Percentiles rank a stretch among this genome's conserved stretches.
Conservation (phyloP, 169 alveolate genomes). For the Cryptosporidium ryanae region DNA sequence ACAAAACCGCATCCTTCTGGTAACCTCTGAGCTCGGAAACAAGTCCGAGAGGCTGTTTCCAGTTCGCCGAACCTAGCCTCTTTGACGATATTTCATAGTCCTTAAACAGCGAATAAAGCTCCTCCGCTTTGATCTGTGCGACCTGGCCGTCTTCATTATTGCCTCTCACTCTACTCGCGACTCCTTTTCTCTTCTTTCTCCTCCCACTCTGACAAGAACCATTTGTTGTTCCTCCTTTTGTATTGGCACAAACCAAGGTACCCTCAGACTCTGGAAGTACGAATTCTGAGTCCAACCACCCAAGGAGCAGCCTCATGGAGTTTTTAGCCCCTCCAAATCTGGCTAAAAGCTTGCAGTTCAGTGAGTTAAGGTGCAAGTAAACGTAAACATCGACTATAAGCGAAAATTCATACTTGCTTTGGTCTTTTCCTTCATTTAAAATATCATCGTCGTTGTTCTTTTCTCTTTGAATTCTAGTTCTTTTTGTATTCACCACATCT, state of each 20-base stretch:
- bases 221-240: too few species aligned
- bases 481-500: conserved; percentile 2
- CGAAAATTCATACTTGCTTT: neutral
- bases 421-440: neutral
- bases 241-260: too few species aligned
- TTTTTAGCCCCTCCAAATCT: conserved; percentile 5
- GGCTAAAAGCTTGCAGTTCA: conserved; percentile 2
- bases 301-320: conserved; percentile 5
- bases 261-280: conserved; percentile 19
- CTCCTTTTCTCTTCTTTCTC: neutral
- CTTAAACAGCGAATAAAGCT: conserved; percentile 32
- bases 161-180: too few species aligned
- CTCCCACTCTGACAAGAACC: neutral
- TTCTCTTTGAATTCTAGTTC: neutral
- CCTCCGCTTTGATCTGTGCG: conserved; percentile 27
- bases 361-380: neutral
- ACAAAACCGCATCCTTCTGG: conserved; percentile 63
- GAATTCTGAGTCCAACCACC: conserved; percentile 30
- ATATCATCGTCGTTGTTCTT: neutral
- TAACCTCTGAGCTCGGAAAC: conserved; percentile 19
- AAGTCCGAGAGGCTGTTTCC: conserved; percentile 23
- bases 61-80: conserved; percentile 21
- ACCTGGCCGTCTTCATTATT: neutral
- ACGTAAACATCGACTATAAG: neutral
- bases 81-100: conserved; percentile 19